A percentile compares a stretch with the other conserved stretches of the same genome.
phyloP scores from a whole-genome alignment of 139 green algal species.

The Micractinium conductrix region DNA sequence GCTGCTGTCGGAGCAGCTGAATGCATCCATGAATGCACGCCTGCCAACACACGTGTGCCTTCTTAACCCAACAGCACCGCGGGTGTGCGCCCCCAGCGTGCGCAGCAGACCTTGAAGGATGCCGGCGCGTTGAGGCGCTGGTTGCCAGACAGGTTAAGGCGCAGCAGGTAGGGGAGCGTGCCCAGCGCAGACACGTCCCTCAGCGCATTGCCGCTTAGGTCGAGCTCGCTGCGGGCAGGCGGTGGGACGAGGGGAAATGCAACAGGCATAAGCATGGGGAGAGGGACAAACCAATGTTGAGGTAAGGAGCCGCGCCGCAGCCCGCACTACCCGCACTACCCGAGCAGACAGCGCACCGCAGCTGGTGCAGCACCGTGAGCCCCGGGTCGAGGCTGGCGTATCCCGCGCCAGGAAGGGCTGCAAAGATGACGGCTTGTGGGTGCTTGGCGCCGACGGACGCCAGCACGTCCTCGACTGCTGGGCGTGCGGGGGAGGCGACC shows the following conservation, averaged over 20 bases:
- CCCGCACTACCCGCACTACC: too few species aligned
- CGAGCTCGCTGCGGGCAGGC: neutral
- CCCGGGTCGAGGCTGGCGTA: neutral
- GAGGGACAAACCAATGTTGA: too few species aligned
- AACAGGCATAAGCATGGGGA: too few species aligned
- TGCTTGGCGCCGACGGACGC: too few species aligned
- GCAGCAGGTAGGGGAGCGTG: neutral
- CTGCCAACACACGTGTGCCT: too few species aligned
- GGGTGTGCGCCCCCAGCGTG: too few species aligned
- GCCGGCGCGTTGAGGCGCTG: too few species aligned
- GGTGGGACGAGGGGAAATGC: neutral
- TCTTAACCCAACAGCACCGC: too few species aligned
- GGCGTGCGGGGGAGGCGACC: neutral
- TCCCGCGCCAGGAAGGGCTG: neutral
- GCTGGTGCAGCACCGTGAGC: neutral
- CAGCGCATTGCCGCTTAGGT: neutral
- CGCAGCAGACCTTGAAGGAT: too few species aligned
- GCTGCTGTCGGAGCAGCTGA: too few species aligned
- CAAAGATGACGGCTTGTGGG: neutral
- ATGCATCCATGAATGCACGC: too few species aligned
- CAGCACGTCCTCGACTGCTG: neutral
- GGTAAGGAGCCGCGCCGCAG: too few species aligned
- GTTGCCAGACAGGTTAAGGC: constrained; percentile 4
- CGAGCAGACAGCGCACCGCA: neutral
- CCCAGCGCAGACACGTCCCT: constrained; percentile 19